Evolutionary conservation across 1,139 yeast species (phyloP).

Genomic region (Yamadazyma mexicana): DNA sequence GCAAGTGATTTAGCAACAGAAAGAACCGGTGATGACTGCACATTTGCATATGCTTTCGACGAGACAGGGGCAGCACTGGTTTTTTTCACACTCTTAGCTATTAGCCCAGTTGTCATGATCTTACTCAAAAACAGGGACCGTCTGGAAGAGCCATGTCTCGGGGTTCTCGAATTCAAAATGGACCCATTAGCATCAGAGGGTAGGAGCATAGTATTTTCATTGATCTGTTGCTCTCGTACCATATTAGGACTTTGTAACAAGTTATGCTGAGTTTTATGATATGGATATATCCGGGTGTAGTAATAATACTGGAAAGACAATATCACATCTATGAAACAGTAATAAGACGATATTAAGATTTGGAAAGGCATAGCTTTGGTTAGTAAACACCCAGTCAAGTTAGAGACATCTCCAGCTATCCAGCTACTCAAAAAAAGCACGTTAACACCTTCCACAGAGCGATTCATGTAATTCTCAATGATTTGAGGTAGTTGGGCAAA

Average conservation of each 20-base stretch:
- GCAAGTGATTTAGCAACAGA: no score
- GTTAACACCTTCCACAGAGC: constrained; percentile 84
- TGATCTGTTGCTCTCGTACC: constrained; percentile 16
- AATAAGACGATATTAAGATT: constrained; percentile 65
- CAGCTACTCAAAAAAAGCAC: constrained; percentile 67
- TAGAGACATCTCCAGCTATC: constrained; percentile 81
- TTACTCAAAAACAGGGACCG: constrained; percentile 4
- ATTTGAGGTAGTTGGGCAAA: constrained; percentile 88
- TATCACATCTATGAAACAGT: constrained; percentile 69
- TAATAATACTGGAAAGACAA: constrained; percentile 57
- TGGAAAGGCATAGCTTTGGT: constrained; percentile 79
- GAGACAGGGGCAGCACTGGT: constrained; percentile 11
- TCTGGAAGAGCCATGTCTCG: background rate
- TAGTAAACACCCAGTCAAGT: constrained; percentile 70
- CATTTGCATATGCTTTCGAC: no score
- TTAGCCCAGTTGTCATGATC: constrained; percentile 11
- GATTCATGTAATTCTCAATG: constrained; percentile 65
- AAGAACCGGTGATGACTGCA: no score
- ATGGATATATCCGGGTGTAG: constrained; percentile 23
- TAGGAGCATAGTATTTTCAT: constrained; percentile 5
- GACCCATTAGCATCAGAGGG: background rate
- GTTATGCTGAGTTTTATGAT: constrained; percentile 24
- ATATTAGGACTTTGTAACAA: constrained; percentile 25
- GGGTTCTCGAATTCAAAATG: background rate
- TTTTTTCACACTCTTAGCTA: constrained; percentile 9